phyloP scores from a whole-genome alignment of 2,329 filamentous ascomycete species.

The Alternaria panax region DNA sequence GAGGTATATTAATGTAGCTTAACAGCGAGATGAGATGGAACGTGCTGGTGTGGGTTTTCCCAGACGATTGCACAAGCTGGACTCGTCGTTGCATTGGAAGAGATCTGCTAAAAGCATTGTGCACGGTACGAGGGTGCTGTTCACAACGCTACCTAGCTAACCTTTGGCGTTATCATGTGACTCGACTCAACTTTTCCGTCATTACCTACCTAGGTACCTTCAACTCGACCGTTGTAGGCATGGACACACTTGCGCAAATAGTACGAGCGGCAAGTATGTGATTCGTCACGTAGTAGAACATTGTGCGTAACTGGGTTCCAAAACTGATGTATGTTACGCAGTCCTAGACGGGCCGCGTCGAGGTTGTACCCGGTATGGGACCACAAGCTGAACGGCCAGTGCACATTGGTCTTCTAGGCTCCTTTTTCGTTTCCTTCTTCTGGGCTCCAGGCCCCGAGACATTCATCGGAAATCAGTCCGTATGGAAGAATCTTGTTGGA shows the following conservation, averaged over 20 bases:
- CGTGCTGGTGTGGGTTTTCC: not conserved
- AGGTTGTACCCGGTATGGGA: conserved; percentile 5
- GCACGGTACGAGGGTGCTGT: conserved; percentile 8
- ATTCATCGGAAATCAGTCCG: not conserved
- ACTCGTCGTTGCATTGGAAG: not conserved
- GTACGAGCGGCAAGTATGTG: conserved; percentile 1
- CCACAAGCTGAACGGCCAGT: conserved; percentile 4
- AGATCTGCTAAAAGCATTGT: not conserved
- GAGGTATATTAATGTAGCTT: not conserved
- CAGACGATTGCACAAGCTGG: conserved; percentile 1
- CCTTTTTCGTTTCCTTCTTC: conserved; percentile 1
- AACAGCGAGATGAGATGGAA: not conserved
- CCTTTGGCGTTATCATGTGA: conserved; percentile 12
- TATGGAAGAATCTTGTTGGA: too few species aligned
- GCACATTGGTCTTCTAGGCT: not conserved
- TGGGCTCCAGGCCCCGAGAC: not conserved
- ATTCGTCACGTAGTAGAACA: conserved; percentile 2
- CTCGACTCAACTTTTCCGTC: not conserved
- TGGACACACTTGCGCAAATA: not conserved
- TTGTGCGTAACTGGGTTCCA: conserved; percentile 15
- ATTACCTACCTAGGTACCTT: too few species aligned
- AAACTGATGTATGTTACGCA: conserved; percentile 10
- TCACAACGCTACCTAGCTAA: conserved; percentile 3
- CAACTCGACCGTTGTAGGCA: not conserved
- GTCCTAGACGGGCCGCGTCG: conserved; percentile 10